phyloP scores from a whole-genome alignment of 441 rosid species.

The Populus hybrid region DNA sequence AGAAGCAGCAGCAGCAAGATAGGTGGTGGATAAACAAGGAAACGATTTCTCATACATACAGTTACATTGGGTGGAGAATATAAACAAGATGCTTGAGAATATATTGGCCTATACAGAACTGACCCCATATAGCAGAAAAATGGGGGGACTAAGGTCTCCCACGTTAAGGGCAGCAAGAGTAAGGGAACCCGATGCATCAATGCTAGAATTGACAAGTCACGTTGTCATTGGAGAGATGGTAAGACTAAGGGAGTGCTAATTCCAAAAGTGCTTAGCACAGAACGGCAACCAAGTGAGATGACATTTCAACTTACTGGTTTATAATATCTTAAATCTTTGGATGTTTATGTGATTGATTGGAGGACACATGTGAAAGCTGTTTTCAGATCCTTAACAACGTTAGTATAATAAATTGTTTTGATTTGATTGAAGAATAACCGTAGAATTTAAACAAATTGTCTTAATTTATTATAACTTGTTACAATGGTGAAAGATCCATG shows the following conservation, averaged over 20 bases:
- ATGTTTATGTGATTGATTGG: not conserved
- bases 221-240: not conserved
- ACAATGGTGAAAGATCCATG: not conserved
- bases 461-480: not conserved
- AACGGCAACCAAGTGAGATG: conserved; percentile 24
- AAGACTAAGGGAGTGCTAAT: not conserved
- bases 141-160: conserved; percentile 15
- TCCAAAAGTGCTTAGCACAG: conserved; percentile 9
- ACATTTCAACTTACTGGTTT: conserved; percentile 27
- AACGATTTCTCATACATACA: not conserved
- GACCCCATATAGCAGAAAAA: conserved; percentile 17
- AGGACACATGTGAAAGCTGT: not conserved
- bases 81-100: not conserved
- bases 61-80: too few species aligned
- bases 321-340: not conserved
- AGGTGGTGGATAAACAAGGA: not conserved
- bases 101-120: not conserved
- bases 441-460: not conserved
- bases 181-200: conserved; percentile 15
- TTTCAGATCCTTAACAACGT: not conserved
- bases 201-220: conserved; percentile 20
- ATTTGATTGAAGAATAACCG: not conserved
- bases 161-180: conserved; percentile 5
- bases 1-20: not conserved
- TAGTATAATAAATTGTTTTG: not conserved